A percentile compares a stretch with the other conserved stretches of the same genome.
These are phyloP conservation scores for Pseudozyma hubeiensis DNA, from an alignment of 1,284 basidiomycete species.

Conservation along the genomic window DNA sequence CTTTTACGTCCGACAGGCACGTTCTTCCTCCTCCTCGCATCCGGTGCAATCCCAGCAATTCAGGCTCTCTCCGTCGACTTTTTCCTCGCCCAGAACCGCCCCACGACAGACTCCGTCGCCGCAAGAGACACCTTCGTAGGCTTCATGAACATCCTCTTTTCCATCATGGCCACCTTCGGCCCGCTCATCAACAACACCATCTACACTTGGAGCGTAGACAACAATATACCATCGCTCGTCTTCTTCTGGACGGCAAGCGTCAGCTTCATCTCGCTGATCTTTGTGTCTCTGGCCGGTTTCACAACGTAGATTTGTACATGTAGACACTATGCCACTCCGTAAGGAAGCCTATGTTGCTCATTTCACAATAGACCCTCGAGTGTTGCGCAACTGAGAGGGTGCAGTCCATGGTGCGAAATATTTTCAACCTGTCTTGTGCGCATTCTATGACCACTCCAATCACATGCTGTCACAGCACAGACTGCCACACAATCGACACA, in stretches of 20 bases:
- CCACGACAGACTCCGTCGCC: constrained; percentile 22
- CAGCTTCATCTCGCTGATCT: constrained; percentile 14
- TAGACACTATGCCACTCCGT: too few relatives aligned
- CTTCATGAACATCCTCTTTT: constrained; percentile 25
- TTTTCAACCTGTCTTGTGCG: too few relatives aligned
- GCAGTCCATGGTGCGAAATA: too few relatives aligned
- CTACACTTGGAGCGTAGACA: constrained; percentile 36
- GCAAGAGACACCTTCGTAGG: constrained; percentile 43
- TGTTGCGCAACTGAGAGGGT: too few relatives aligned
- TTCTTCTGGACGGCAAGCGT: constrained; percentile 29
- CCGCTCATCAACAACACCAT: constrained; percentile 41
- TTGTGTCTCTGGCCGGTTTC: constrained; percentile 17
- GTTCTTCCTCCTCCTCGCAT: constrained; percentile 17
- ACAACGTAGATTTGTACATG: too few relatives aligned
- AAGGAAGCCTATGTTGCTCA: too few relatives aligned
- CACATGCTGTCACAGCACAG: too few relatives aligned
- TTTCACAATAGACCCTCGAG: too few relatives aligned
- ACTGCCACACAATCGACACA: too few relatives aligned
- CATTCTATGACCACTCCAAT: too few relatives aligned
- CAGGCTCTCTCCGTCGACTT: constrained; percentile 40
- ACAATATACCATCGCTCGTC: constrained; percentile 10
- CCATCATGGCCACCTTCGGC: constrained; percentile 5
- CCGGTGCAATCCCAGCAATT: constrained; percentile 23
- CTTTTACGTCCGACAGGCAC: constrained; percentile 1
- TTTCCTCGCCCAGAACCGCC: constrained; percentile 38